Evolutionary conservation across 2,329 filamentous ascomycete genomes (phyloP).

Genomic region (Gliomastix tumulicola): DNA sequence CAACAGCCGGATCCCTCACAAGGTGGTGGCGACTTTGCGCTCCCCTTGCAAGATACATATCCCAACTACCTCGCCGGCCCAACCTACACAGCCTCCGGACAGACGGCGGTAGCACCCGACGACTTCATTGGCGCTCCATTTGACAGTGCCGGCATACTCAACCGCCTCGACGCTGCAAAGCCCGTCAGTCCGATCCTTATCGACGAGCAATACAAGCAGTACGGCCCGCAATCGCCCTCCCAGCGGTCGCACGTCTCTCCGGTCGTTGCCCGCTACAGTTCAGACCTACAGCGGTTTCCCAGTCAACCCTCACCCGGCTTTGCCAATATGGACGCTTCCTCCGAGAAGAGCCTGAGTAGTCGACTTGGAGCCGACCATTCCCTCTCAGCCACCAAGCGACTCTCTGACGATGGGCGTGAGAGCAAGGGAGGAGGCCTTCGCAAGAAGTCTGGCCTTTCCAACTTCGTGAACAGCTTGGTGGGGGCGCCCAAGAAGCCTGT

Average conservation of each 20-base stretch:
- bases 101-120: no score
- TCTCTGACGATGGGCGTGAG: constrained; percentile 63
- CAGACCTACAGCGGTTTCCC: no score
- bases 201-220: constrained; percentile 12
- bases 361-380: constrained; percentile 15
- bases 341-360: constrained; percentile 22
- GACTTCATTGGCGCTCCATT: constrained; percentile 60
- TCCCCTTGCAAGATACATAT: no score
- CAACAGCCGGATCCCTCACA: constrained; percentile 16
- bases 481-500: constrained; percentile 83
- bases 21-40: constrained; percentile 8
- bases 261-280: no score
- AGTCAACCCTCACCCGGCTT: constrained; percentile 48
- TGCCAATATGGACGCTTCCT: constrained; percentile 25
- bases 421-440: constrained; percentile 34
- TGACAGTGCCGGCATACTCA: constrained; percentile 55
- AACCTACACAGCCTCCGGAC: no score
- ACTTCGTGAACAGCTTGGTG: constrained; percentile 76
- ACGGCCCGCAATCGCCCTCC: constrained; percentile 10
- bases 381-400: constrained; percentile 57
- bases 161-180: constrained; percentile 49
- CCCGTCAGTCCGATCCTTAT: constrained; percentile 9
- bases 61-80: no score
- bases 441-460: constrained; percentile 85
- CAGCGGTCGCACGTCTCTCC: constrained; percentile 19